A percentile compares a stretch with the other conserved stretches of the same genome.
phyloP scores from a whole-genome alignment of 2,329 filamentous ascomycete species.

The Cadophora sp. region DNA sequence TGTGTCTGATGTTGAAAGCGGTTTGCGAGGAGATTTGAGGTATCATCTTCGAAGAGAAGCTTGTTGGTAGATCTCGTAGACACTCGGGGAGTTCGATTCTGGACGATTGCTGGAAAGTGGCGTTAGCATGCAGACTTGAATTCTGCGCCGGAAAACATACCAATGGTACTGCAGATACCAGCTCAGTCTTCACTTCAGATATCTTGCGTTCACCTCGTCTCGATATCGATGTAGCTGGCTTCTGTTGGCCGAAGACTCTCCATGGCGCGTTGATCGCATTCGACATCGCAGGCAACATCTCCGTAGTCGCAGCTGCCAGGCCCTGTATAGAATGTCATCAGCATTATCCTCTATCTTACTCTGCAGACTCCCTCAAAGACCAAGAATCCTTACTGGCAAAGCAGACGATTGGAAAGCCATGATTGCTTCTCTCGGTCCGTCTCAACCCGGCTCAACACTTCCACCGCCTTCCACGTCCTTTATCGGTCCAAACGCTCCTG shows the following conservation, averaged over 20 bases:
- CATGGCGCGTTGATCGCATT: slow-evolving; percentile 48
- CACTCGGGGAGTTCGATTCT: slow-evolving; percentile 33
- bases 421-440: neutral
- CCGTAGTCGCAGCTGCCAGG: slow-evolving; percentile 50
- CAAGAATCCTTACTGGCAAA: slow-evolving; percentile 36
- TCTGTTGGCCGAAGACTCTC: slow-evolving; percentile 43
- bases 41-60: slow-evolving; percentile 30
- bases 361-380: neutral
- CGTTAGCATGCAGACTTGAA: slow-evolving; percentile 21
- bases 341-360: slow-evolving; percentile 9
- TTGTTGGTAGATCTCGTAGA: slow-evolving; percentile 31
- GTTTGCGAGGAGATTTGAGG: slow-evolving; percentile 29
- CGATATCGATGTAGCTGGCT: slow-evolving; percentile 30
- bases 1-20: slow-evolving; percentile 28
- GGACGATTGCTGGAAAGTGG: slow-evolving; percentile 21
- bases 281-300: slow-evolving; percentile 53
- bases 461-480: slow-evolving; percentile 15
- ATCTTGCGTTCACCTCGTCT: slow-evolving; percentile 21
- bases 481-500: slow-evolving; percentile 1
- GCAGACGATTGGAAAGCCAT: slow-evolving; percentile 42
- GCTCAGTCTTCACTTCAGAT: slow-evolving; percentile 7
- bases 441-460: slow-evolving; percentile 9
- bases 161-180: slow-evolving; percentile 16
- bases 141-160: slow-evolving; percentile 17
- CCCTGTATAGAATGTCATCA: slow-evolving; percentile 50